Base-by-base conservation (phyloP, 345 rosid species). In the Turnera subulata region DNA sequence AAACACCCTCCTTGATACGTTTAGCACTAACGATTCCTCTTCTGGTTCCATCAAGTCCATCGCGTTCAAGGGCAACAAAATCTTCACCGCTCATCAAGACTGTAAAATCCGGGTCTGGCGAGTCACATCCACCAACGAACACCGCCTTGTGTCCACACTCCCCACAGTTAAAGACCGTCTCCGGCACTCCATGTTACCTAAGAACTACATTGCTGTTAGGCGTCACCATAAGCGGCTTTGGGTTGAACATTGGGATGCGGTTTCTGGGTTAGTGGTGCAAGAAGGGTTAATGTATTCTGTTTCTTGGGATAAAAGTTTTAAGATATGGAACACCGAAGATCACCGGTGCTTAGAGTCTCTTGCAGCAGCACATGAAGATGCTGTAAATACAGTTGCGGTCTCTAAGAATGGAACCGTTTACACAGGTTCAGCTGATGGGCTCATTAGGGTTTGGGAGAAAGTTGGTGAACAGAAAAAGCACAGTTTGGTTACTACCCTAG, bases 81-180 rank as follows among this genome's bases (percentile, higher is more conserved):
- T 81, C 70, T 78, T 78, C 77, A 78, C 82, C 0, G 78, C 85
- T 18, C 85, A 80, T 47, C 85, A 80, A 25, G 85, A 80, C 33
- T 72, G 76, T 37, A 77, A 72, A 58, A 77, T 77, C 60, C 56
- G 85, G 21, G 71, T 74, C 22, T 77, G 82, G 85, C 19, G 56
- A 46, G 19, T 75, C 29, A 38, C 40, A 3, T 42, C 56, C 0
- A 63, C 68, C 7, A 64, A 50, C 47, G 58, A 61, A 2, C 78
- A 72, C 64, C 68, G 45, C 0, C 78, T 72, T n/a, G 43, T 75
- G 21, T 64, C 72, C 33, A 77, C 82, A 4, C 76, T 80, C 19
- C 85, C 82, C 8, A 80, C 80, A 0, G 46, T 70, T 21, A 72
- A 49, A 29, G 85, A 77, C 74, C 56, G 66, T 17, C 32, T 80